Conservation (phyloP, 2,329 filamentous ascomycete species). For the Chaetomiaceae sp. region DNA sequence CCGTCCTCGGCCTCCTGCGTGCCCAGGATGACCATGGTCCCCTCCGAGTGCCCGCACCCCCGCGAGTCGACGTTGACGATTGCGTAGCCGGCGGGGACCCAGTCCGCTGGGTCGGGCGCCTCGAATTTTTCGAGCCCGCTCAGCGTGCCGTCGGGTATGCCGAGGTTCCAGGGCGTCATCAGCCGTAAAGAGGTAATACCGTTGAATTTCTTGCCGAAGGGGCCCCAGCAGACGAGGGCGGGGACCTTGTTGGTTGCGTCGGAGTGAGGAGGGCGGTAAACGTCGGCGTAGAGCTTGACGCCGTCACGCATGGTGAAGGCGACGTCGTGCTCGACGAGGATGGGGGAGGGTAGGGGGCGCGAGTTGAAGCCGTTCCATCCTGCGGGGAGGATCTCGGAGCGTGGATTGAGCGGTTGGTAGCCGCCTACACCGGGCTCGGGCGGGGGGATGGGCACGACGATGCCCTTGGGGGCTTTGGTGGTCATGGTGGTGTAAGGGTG, state of each 20-base stretch:
- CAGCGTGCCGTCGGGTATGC: conserved; percentile 3
- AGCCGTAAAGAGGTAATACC: not conserved
- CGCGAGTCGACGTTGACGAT: conserved; percentile 5
- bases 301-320: conserved; percentile 1
- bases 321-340: conserved; percentile 1
- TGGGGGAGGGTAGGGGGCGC: not conserved
- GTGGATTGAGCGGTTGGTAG: conserved; percentile 1
- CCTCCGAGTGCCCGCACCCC: not conserved
- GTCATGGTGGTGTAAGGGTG: not conserved
- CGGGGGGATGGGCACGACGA: not conserved
- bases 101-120: conserved; percentile 5
- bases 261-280: conserved; percentile 3
- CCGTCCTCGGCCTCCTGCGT: conserved; percentile 4
- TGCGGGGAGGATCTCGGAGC: not conserved
- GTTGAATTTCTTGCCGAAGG: conserved; percentile 8
- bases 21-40: conserved; percentile 4
- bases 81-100: conserved; percentile 1
- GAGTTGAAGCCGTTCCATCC: conserved; percentile 8
- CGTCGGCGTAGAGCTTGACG: conserved; percentile 4
- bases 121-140: conserved; percentile 6
- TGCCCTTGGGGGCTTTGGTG: not conserved
- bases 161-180: conserved; percentile 5
- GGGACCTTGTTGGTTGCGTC: conserved; percentile 2
- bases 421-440: conserved; percentile 1
- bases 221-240: conserved; percentile 3